Base-by-base conservation (phyloP, 192 early-diverging fungal genomes). In the Umbelopsis sp. region DNA sequence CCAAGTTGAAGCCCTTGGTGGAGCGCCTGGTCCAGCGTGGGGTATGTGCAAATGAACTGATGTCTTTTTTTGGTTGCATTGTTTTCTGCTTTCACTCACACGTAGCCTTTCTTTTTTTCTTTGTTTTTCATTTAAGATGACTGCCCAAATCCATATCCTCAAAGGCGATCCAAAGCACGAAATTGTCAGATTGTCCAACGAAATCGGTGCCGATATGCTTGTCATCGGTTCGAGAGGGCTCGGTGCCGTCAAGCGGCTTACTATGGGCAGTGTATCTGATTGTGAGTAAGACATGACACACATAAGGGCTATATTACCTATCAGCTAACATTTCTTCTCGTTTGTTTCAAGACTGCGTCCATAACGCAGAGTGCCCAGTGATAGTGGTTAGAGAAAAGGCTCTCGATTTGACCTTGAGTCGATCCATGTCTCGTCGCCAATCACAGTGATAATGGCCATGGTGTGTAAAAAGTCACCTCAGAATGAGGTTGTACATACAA, bases 231-330 rank as follows among this genome's bases (percentile, higher is more conserved):
- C 51, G 21, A 51, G 70, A 29, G 70, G 70, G 10, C 24, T 71
- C 32, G 53, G 70, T 53, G 70, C 68, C 20, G 47, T 70, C 0
- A 53, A 44, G 47, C 47, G 68, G 0, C 52, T 70, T 22, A 70
- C 68, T 36, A 52, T 71, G 70, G 70, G 70, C 21, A 71, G 70
- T 11, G 54, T 62, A 20, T 71, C 70, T 12, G 70, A 71, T 44
- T 71, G 70, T 71, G 43, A 50, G 68, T 70, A 51, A 50, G 3
- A 0, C 4, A 6, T 11, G n/a, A n/a, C n/a, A n/a, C n/a, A n/a
- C n/a, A n/a, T n/a, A n/a, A n/a, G n/a, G n/a, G n/a, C n/a, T n/a
- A n/a, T n/a, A n/a, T n/a, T n/a, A n/a, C n/a, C n/a, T n/a, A n/a
- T n/a, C n/a, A n/a, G n/a, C 38, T 41, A 41, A 41, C 38, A 1